These are phyloP conservation scores for Hymenoscyphus scutula DNA, from an alignment of 2,329 filamentous ascomycete genomes.

Conservation along the genomic window DNA sequence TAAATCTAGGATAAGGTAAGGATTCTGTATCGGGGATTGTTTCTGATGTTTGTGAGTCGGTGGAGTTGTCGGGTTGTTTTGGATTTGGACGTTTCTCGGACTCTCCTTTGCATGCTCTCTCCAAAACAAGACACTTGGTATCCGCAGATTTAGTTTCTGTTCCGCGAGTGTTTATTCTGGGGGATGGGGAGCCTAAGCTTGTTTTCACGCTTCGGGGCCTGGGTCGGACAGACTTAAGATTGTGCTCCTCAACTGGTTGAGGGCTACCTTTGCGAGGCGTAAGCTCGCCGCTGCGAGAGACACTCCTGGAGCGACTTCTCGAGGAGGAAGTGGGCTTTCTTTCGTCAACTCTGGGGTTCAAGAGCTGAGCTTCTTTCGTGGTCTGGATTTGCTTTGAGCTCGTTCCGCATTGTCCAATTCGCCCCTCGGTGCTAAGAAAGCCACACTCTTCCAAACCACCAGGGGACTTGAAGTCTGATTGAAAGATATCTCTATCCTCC, in stretches of 20 bases:
- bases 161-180: not conserved
- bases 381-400: not conserved
- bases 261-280: not conserved
- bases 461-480: not conserved
- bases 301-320: not conserved
- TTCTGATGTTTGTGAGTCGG: not conserved
- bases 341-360: not conserved
- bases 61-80: not conserved
- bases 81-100: not conserved
- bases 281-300: not conserved
- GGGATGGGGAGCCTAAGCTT: not conserved
- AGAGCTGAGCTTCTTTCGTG: not conserved
- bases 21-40: not conserved
- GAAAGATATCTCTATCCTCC: not conserved
- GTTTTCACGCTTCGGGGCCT: not conserved
- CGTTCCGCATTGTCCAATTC: not conserved
- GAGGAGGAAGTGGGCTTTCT: not conserved
- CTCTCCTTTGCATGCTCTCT: not conserved
- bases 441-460: not conserved
- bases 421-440: not conserved
- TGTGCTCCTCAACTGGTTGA: not conserved
- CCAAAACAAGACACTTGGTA: not conserved
- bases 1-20: not conserved
- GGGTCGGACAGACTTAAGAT: not conserved
- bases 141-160: not conserved